These are phyloP conservation scores for Pyrus bretschneideri DNA, from an alignment of 306 rosid genomes.

Conservation along the genomic window DNA sequence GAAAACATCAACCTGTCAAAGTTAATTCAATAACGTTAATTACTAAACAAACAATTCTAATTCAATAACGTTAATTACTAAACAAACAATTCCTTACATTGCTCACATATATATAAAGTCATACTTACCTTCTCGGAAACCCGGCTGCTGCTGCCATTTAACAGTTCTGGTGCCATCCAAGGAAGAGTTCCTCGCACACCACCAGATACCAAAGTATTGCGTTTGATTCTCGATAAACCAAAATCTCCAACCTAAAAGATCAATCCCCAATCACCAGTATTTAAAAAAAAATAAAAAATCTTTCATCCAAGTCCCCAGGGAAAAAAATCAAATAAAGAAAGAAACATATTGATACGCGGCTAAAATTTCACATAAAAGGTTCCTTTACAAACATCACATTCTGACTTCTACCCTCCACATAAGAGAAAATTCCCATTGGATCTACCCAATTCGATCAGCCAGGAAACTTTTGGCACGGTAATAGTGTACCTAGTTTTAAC, in stretches of 20 bases:
- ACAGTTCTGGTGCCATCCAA: constrained; percentile 31
- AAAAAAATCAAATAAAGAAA: neutral
- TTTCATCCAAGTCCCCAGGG: neutral
- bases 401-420: neutral
- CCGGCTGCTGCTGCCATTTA: constrained; percentile 29
- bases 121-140: constrained; percentile 32
- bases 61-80: neutral
- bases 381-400: neutral
- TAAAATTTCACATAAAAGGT: neutral
- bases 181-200: constrained; percentile 35
- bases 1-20: constrained; percentile 29
- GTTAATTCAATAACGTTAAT: neutral
- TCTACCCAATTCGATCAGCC: neutral
- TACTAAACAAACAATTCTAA: neutral
- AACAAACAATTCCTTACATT: neutral
- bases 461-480: neutral
- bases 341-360: neutral
- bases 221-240: constrained; percentile 28
- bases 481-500: neutral
- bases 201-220: constrained; percentile 31
- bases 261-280: neutral
- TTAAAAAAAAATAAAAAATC: neutral
- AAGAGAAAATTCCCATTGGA: neutral
- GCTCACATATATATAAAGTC: neutral
- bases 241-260: constrained; percentile 26